Conservation (phyloP, 495 filamentous ascomycete genomes). For the Aspergillus carlsbadensis region DNA sequence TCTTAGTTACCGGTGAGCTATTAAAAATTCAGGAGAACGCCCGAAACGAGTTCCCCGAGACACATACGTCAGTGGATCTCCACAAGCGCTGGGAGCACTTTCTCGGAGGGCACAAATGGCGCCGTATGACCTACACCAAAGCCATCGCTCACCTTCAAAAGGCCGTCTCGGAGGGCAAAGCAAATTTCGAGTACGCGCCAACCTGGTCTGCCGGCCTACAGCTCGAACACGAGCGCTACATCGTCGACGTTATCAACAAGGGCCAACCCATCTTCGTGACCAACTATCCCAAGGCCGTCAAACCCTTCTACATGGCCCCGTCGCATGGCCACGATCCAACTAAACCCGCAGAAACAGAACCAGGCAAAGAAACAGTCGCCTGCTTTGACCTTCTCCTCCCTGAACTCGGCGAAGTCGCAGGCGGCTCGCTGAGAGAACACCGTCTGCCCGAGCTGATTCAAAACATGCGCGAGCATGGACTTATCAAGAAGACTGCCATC, state of each 20-base stretch:
- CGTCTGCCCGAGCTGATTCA: conserved; percentile 65
- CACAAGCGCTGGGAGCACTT: conserved; percentile 70
- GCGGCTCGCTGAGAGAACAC: conserved; percentile 93
- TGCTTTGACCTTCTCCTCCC: conserved; percentile 96
- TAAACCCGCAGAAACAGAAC: not conserved
- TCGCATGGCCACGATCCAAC: conserved; percentile 37
- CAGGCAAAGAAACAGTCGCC: conserved; percentile 62
- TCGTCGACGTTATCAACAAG: conserved; percentile 69
- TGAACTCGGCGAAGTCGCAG: conserved; percentile 83
- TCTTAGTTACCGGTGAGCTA: conserved; percentile 64
- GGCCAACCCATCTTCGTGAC: conserved; percentile 86
- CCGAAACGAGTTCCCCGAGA: conserved; percentile 32
- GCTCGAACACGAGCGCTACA: conserved; percentile 88
- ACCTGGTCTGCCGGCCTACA: conserved; percentile 75
- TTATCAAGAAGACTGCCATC: conserved; percentile 34
- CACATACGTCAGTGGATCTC: conserved; percentile 44
- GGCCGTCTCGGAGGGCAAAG: conserved; percentile 50
- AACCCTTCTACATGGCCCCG: conserved; percentile 95
- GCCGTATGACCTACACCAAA: conserved; percentile 79
- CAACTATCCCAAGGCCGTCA: conserved; percentile 79
- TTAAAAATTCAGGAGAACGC: conserved; percentile 39
- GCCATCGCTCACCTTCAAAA: conserved; percentile 67
- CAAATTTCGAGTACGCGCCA: conserved; percentile 63
- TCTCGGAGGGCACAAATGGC: conserved; percentile 60
- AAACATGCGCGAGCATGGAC: conserved; percentile 68